Base-by-base conservation (phyloP, 2,329 filamentous ascomycete species). In the Westerdykella ornata region DNA sequence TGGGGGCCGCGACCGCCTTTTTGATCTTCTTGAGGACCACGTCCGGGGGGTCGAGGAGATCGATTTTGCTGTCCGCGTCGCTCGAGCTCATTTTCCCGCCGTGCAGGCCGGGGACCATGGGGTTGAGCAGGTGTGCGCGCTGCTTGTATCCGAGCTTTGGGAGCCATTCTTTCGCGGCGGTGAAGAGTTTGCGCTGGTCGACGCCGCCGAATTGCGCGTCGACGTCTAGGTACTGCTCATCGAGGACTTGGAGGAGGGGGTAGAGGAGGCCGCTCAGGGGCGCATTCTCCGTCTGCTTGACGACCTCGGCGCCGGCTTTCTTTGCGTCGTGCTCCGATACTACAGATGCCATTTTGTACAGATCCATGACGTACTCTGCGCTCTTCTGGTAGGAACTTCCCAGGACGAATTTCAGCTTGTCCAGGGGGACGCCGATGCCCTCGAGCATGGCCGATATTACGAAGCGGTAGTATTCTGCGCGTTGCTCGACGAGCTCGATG, bases 111-210 rank as follows among this genome's bases (percentile, higher is more conserved):
- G 89, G 83, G 14, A 97, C 85, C 84, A 97, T 94, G 15, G 87
- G 81, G 66, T 88, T 88, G 75, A 88, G 83, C 42, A 88, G 56
- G 65, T 87, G 81, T 57, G 85, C 75, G 57, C 85, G 68, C 68
- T 68, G 80, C 53, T 79, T 80, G 74, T 95, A 96, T 38, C 88
- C 88, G 36, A 98, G 71, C 66, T 84, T 87, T 11, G 88, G 88
- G 20, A 96, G 70, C 68, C 83, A 84, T 52, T 96, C 90, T 50
- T 84, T 84, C 4, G 90, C 88, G 3, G 88, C 78, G 0, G 82
- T 82, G 63, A 95, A 95, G 47, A 95, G 81, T 69, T 95, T 96
- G 45, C 88, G 73, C 70, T 95, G 89, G 57, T 96, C 90, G 19
- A 76, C 64, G 28, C 57, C 63, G 42, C 89, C 89, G 47, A 96